phyloP scores from a whole-genome alignment of 805 yeast species.

The Torulaspora maleeae region DNA sequence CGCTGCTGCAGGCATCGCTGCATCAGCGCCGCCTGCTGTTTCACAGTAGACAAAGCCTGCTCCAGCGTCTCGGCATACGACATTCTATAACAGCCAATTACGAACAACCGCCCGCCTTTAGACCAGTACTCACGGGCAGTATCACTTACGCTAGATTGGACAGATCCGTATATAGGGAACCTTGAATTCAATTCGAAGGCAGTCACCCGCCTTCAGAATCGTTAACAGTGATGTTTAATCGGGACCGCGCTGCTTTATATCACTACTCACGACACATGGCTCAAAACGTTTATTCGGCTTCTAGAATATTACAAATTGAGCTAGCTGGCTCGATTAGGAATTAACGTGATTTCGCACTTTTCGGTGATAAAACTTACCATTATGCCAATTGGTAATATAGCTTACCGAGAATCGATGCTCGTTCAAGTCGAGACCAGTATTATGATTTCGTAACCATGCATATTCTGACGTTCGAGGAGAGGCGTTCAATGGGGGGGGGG shows the following conservation, averaged over 20 bases:
- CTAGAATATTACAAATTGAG: neutral
- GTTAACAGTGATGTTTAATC: too few species aligned
- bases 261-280: too few species aligned
- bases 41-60: constrained; percentile 40
- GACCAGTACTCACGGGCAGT: neutral
- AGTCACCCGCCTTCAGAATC: neutral
- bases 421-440: too few species aligned
- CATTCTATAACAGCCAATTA: constrained; percentile 11
- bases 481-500: too few species aligned
- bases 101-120: neutral
- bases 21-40: constrained; percentile 71
- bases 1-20: constrained; percentile 64
- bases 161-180: neutral
- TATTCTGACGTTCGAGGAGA: too few species aligned
- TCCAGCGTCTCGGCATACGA: constrained; percentile 30
- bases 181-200: too few species aligned
- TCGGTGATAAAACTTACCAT: neutral
- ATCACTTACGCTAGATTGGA: neutral
- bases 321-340: neutral
- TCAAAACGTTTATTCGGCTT: neutral
- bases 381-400: too few species aligned
- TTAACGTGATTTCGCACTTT: neutral
- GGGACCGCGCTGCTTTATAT: too few species aligned
- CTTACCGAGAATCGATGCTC: too few species aligned
- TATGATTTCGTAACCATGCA: too few species aligned